Percentiles rank a stretch among this genome's conserved stretches.
Conservation (phyloP, 1,284 basidiomycete species). For the Malassezia pachydermatis region DNA sequence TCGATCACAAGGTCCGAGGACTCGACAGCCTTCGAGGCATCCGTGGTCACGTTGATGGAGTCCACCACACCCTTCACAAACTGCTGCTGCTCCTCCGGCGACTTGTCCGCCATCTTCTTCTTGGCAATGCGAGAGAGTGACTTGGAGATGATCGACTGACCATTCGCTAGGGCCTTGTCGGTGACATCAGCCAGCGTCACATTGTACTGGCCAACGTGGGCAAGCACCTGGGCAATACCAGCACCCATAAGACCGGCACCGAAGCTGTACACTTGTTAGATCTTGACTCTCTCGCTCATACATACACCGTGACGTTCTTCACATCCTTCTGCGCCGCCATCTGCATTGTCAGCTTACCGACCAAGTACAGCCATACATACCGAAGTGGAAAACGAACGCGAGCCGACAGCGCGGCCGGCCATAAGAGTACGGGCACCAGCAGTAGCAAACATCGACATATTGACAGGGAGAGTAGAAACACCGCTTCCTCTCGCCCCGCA, state of each 20-base stretch:
- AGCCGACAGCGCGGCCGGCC: neutral
- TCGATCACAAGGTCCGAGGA: constrained; percentile 55
- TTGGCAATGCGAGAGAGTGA: constrained; percentile 53
- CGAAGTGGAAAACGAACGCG: constrained; percentile 16
- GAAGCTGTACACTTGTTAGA: constrained; percentile 24
- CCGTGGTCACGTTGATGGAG: constrained; percentile 53
- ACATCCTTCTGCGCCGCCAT: constrained; percentile 36
- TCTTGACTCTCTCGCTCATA: constrained; percentile 1
- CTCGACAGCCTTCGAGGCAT: constrained; percentile 52
- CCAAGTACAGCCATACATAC: neutral
- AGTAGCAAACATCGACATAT: constrained; percentile 8
- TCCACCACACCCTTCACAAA: constrained; percentile 50
- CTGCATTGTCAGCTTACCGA: constrained; percentile 2
- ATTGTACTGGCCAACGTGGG: constrained; percentile 46
- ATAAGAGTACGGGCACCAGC: constrained; percentile 10
- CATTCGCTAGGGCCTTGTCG: constrained; percentile 51
- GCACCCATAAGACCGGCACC: constrained; percentile 47
- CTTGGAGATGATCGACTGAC: constrained; percentile 54
- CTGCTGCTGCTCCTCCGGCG: constrained; percentile 48
- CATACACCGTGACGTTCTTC: constrained; percentile 47
- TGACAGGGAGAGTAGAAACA: neutral
- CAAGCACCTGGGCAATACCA: constrained; percentile 46
- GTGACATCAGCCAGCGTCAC: constrained; percentile 49
- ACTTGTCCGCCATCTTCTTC: constrained; percentile 52
- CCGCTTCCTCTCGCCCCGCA: neutral